These are phyloP conservation scores for Boletales sp. DNA, from an alignment of 768 basidiomycete species.

Conservation along the genomic window DNA sequence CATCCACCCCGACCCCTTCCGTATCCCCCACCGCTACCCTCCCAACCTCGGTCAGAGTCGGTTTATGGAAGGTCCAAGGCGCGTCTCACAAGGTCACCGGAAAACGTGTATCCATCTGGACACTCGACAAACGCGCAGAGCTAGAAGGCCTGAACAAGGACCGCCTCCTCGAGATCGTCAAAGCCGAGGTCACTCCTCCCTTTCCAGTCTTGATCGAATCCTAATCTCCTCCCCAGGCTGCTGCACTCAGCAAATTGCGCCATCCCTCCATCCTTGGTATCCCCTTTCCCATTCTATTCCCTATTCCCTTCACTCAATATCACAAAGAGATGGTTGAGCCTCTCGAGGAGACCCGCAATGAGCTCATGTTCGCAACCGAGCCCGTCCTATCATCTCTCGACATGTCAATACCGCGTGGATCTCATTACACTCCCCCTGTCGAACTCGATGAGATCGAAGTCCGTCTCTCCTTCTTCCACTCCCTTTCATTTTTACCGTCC, in stretches of 20 bases:
- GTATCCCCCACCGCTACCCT: conserved; percentile 35
- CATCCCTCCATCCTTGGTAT: conserved; percentile 91
- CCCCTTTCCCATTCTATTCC: conserved; percentile 4
- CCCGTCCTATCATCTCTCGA: conserved; percentile 80
- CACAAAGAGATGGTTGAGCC: conserved; percentile 92
- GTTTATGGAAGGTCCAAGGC: conserved; percentile 85
- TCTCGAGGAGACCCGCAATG: conserved; percentile 85
- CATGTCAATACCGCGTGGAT: conserved; percentile 66
- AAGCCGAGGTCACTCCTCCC: conserved; percentile 68
- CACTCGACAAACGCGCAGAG: conserved; percentile 80
- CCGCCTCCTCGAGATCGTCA: conserved; percentile 76
- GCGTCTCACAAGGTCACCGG: conserved; percentile 86
- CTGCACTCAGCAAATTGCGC: conserved; percentile 77
- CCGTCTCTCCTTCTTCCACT: conserved; percentile 16
- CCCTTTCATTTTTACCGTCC: conserved; percentile 6
- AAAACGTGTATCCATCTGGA: conserved; percentile 92
- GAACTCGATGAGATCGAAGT: conserved; percentile 98
- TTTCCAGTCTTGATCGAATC: background rate
- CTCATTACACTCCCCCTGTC: conserved; percentile 51
- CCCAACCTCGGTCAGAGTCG: conserved; percentile 54
- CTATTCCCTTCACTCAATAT: conserved; percentile 1
- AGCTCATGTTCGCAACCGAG: conserved; percentile 93
- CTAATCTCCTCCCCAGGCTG: conserved; percentile 50
- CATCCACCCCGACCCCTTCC: conserved; percentile 35
- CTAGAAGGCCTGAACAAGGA: conserved; percentile 76